Percentiles rank a stretch among this genome's conserved stretches.
phyloP scores from a whole-genome alignment of 768 basidiomycete genomes.

The Panaeolus papilionaceus region DNA sequence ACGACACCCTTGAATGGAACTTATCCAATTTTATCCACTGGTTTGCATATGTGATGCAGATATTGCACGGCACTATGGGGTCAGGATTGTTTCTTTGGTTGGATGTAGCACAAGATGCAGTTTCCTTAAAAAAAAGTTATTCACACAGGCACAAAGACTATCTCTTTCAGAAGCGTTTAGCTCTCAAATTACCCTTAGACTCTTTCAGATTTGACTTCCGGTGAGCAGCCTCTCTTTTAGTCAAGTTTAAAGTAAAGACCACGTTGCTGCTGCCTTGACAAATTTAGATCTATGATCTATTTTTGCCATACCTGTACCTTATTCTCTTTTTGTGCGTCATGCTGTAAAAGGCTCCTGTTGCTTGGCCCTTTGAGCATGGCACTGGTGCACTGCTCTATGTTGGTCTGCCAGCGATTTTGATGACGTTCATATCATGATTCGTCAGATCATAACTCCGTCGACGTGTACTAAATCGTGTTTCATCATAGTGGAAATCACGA shows the following conservation, averaged over 20 bases:
- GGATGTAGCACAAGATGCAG: neutral
- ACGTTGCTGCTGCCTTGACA: neutral
- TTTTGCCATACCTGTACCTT: conserved; percentile 3
- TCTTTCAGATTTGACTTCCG: conserved; percentile 90
- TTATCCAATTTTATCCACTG: neutral
- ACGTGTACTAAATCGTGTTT: conserved; percentile 4
- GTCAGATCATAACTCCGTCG: neutral
- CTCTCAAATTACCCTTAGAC: conserved; percentile 68
- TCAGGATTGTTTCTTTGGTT: conserved; percentile 36
- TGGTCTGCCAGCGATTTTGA: neutral
- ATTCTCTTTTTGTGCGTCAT: conserved; percentile 4
- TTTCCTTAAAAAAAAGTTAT: conserved; percentile 2
- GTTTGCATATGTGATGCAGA: conserved; percentile 44
- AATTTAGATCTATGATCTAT: neutral
- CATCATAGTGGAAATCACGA: conserved; percentile 75
- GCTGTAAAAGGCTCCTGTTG: conserved; percentile 5
- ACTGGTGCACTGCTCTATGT: neutral
- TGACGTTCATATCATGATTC: neutral
- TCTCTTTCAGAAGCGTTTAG: conserved; percentile 78
- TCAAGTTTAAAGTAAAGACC: neutral
- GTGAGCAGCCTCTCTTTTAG: conserved; percentile 43
- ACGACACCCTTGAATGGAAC: neutral
- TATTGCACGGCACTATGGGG: conserved; percentile 84
- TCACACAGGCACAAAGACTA: conserved; percentile 80
- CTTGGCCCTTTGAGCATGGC: neutral